Base-by-base conservation (phyloP, 2,329 filamentous ascomycete genomes). In the Kalmusia sp. region DNA sequence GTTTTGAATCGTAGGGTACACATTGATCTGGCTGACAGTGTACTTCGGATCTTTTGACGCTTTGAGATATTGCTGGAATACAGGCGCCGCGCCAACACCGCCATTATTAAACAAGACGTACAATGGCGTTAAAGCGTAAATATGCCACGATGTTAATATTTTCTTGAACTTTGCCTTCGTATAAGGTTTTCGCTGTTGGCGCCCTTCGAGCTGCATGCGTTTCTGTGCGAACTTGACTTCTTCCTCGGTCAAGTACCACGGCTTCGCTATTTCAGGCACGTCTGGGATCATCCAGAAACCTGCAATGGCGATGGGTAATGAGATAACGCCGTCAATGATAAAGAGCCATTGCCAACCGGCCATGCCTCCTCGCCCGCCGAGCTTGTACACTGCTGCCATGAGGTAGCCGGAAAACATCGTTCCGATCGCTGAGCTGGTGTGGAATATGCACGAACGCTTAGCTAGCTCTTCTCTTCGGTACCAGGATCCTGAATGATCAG, bases 91-190 rank as follows among this genome's bases (percentile, higher is more conserved):
- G 15, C 76, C 75, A 2, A 76, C 73, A 2, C 73, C 76, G 2
- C 80, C 84, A 60, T 89, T 89, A 69, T 87, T 87, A 76, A 88
- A 89, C 35, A 83, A 71, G 47, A 88, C 78, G 65, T 89, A 89
- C 1, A 88, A 69, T 0, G 83, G 49, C 0, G 79, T 80, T 3
- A 90, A 73, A 0, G 81, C 59, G 50, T 86, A 89, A 1, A 89
- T 83, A 56, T 87, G 86, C 87, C 87, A 89, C 5, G 82, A 83
- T 0, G 78, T 77, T 51, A 88, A 82, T 15, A 89, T 88, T 61
- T 81, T 83, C 68, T 78, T 79, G 33, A 89, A 62, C 69, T 86
- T 88, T 2, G 71, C 65, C 47, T 71, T 75, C 0, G 79, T 82
- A 57, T 80, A 82, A 0, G 79, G 78, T 38, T 72, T 67, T 47